A percentile compares a stretch with the other conserved stretches of the same genome.
phyloP scores from a whole-genome alignment of 768 basidiomycete species.

The Candolleomyces efflorescens region DNA sequence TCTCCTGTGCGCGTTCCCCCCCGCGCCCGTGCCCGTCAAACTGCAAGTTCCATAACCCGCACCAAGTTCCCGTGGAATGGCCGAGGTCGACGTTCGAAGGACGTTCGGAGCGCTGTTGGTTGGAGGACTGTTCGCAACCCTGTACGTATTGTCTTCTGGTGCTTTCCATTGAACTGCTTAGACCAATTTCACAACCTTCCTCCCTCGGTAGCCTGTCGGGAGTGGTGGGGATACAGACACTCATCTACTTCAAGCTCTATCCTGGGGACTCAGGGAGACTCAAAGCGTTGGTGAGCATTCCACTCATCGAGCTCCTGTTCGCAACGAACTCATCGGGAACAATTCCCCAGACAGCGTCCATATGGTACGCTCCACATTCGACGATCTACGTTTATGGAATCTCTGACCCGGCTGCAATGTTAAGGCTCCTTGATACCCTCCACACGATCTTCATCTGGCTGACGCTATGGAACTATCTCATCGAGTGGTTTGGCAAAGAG shows the following conservation, averaged over 20 bases:
- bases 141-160: constrained; percentile 25
- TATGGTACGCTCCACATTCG: constrained; percentile 22
- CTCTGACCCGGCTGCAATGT: not conserved
- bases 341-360: constrained; percentile 21
- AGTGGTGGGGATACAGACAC: constrained; percentile 26
- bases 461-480: constrained; percentile 36
- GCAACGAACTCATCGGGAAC: not conserved
- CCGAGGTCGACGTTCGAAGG: constrained; percentile 25
- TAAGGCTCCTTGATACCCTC: constrained; percentile 32
- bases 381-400: constrained; percentile 5
- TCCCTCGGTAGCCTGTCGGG: constrained; percentile 19
- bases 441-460: constrained; percentile 37
- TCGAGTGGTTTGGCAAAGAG: constrained; percentile 23
- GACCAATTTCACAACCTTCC: too few species aligned
- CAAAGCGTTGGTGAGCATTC: constrained; percentile 24
- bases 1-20: too few species aligned
- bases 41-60: too few species aligned
- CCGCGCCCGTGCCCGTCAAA: too few species aligned
- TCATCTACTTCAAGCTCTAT: constrained; percentile 31
- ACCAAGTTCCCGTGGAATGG: not conserved
- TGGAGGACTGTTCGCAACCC: constrained; percentile 31
- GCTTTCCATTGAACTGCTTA: too few species aligned
- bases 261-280: constrained; percentile 19
- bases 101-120: constrained; percentile 35
- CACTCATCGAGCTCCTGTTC: not conserved